phyloP scores from a whole-genome alignment of 179 eudicot genomes.

The Silene noctiflora region DNA sequence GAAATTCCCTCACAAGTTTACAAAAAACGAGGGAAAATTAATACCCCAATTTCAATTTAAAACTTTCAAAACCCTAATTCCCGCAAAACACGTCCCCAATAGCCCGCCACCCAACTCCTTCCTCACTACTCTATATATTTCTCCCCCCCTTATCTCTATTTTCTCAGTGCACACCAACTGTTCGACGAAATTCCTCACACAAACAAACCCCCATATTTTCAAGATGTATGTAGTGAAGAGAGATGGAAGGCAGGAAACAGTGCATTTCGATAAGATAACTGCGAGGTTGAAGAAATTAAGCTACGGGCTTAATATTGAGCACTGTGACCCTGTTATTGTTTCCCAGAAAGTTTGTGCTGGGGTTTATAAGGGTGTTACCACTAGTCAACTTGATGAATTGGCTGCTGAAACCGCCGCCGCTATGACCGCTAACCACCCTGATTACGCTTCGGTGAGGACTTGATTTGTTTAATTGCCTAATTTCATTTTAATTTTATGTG shows the following conservation, averaged over 20 bases:
- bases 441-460: conserved; percentile 74
- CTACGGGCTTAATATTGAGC: conserved; percentile 74
- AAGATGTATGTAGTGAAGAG: conserved; percentile 52
- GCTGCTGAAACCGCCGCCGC: conserved; percentile 99
- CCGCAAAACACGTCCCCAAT: conserved; percentile 12
- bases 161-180: conserved; percentile 27
- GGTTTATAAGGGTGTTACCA: conserved; percentile 85
- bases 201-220: not conserved
- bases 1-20: conserved; percentile 26
- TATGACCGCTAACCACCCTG: conserved; percentile 88
- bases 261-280: conserved; percentile 46
- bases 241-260: conserved; percentile 42
- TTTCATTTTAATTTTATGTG: not conserved
- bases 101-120: conserved; percentile 10
- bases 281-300: conserved; percentile 64
- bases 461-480: not conserved
- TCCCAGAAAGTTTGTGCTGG: conserved; percentile 92
- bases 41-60: not conserved
- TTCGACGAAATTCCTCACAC: conserved; percentile 31
- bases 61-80: conserved; percentile 24
- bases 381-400: conserved; percentile 87
- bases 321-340: conserved; percentile 81
- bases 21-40: conserved; percentile 26
- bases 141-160: not conserved
- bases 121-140: conserved; percentile 4